These are phyloP conservation scores for Excoecaria cochinchinensis DNA, from an alignment of 345 rosid genomes.

Conservation along the genomic window DNA sequence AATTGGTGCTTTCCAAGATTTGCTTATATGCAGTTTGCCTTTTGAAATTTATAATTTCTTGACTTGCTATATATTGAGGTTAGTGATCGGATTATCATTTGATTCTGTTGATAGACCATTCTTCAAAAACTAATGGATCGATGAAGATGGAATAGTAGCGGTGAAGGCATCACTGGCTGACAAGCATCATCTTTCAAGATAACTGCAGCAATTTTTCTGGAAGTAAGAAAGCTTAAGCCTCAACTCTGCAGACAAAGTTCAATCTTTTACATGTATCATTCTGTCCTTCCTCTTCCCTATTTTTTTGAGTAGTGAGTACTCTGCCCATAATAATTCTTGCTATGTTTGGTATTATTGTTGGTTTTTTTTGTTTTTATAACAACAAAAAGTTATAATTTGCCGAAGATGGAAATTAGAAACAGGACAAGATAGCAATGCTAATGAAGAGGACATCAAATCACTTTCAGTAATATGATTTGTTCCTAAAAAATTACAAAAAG, in stretches of 20 bases:
- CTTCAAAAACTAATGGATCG: slow-evolving; percentile 30
- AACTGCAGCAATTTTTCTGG: not conserved
- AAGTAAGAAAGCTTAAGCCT: not conserved
- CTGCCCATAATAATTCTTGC: no score
- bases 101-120: slow-evolving; percentile 25
- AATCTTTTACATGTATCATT: not conserved
- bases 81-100: not conserved
- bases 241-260: not conserved
- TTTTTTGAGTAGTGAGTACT: not conserved
- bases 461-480: no score
- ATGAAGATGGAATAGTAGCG: not conserved
- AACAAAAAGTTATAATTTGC: no score
- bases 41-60: not conserved
- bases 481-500: no score
- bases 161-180: not conserved
- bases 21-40: not conserved
- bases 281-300: not conserved
- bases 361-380: no score
- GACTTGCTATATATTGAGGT: not conserved
- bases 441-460: no score
- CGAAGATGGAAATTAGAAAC: no score
- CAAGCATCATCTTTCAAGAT: not conserved
- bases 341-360: no score
- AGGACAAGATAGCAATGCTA: no score
- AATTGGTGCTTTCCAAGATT: not conserved